Evolutionary conservation across 2,329 filamentous ascomycete genomes (phyloP), one percentile per base, ranked within the genome.

Genomic region (Whalleya microplaca): DNA sequence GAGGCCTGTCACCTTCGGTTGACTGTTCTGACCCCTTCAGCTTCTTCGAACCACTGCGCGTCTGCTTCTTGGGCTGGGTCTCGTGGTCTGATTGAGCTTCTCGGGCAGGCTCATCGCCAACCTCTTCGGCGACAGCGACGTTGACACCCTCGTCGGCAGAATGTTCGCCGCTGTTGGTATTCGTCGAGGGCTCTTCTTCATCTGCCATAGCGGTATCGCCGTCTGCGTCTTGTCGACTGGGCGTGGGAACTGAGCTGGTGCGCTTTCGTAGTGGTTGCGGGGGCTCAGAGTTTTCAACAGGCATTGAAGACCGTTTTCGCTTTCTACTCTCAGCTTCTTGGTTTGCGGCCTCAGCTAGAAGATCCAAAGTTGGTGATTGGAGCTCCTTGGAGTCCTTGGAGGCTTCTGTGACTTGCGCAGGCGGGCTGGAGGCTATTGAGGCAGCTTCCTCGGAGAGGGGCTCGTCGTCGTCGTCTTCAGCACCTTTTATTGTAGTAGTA

Each of bases 401-500:
- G 9, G 43, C 57, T 53, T 64, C 61, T 51, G 53, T 61, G 37
- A 59, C 58, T 53, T 64, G 69, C 46, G 58, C 58, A 7, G 70
- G 69, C 8, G 70, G 70, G 49, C 69, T 72, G 9, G 70, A 72
- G 53, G 66, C 67, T 62, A 72, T 70, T 37, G 70, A 72, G 20
- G 61, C 47, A 21, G 69, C 68, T 40, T 66, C 66, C 42, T 71
- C 68, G 20, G 75, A 74, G 37, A 72, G 64, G 20, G 64, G 67
- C 50, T 73, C 71, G 51, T 75, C 75, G 51, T 77, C 75, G 32
- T 72, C 66, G 20, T 73, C 73, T 43, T 73, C 70, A 43, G 73
- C 73, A 14, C 72, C 67, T 41, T 71, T 45, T 20, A 48, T 52
- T 20, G 58, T 53, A 42, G 53, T 65, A 41, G 51, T 45, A 18